These are phyloP conservation scores for Vaccinium corymbosum DNA, from an alignment of 148 eudicot species.

Conservation along the genomic window DNA sequence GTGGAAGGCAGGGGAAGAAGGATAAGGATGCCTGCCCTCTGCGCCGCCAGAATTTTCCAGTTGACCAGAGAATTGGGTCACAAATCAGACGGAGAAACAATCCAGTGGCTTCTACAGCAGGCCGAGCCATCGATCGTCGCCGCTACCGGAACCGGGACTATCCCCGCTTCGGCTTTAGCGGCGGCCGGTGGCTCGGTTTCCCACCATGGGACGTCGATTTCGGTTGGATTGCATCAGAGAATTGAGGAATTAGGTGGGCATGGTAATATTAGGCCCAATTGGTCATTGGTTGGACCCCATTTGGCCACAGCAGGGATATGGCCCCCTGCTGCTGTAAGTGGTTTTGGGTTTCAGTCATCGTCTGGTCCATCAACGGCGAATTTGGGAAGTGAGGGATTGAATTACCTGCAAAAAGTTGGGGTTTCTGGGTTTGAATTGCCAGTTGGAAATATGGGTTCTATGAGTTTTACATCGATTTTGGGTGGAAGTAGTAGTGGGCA, in stretches of 20 bases:
- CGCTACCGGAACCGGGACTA: constrained; percentile 45
- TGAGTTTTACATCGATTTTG: constrained; percentile 66
- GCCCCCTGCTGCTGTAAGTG: constrained; percentile 38
- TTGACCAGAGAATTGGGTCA: constrained; percentile 69
- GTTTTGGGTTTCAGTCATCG: constrained; percentile 33
- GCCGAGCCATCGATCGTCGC: constrained; percentile 54
- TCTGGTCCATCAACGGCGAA: constrained; percentile 26
- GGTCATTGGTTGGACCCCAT: constrained; percentile 52
- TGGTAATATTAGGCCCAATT: constrained; percentile 26
- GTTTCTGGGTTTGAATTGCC: constrained; percentile 61
- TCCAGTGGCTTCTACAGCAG: constrained; percentile 50
- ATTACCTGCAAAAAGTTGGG: constrained; percentile 49
- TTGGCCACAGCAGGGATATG: constrained; percentile 33
- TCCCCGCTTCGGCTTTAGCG: constrained; percentile 39
- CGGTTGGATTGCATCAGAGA: constrained; percentile 42
- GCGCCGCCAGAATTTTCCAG: constrained; percentile 76
- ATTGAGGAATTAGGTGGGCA: constrained; percentile 33
- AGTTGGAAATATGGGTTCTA: constrained; percentile 46
- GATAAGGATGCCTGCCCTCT: constrained; percentile 74
- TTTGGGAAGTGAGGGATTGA: constrained; percentile 39
- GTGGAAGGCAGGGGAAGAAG: constrained; percentile 78
- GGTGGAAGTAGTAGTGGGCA: constrained; percentile 27
- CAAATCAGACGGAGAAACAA: constrained; percentile 58
- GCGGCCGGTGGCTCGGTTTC: constrained; percentile 34
- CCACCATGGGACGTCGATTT: constrained; percentile 38